These are phyloP conservation scores for Geranium rotundifolium DNA, from an alignment of 345 rosid species.

Conservation along the genomic window DNA sequence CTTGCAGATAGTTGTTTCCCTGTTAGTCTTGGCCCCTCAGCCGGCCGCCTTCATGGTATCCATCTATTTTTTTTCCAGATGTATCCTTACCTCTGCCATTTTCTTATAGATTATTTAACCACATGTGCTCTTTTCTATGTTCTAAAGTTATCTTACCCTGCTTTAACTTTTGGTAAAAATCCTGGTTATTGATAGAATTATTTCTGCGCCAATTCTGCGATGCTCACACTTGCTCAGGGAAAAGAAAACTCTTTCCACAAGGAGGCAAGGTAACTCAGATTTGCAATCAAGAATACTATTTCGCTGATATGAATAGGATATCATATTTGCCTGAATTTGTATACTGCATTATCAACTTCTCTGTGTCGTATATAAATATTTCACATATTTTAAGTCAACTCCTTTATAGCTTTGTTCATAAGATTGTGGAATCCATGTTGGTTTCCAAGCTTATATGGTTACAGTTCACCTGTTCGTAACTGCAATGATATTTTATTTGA, in stretches of 20 bases:
- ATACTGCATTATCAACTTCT: too few species aligned
- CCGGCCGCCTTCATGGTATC: constrained; percentile 82
- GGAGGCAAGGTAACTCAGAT: constrained; percentile 60
- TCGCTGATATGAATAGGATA: background rate
- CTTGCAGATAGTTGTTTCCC: constrained; percentile 91
- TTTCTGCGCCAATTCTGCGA: constrained; percentile 89
- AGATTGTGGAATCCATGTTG: too few species aligned
- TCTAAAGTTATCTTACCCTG: background rate
- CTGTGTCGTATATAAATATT: too few species aligned
- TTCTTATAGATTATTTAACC: background rate
- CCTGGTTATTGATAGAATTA: constrained; percentile 38
- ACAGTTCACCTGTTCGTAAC: too few species aligned
- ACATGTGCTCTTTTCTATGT: background rate
- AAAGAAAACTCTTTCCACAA: constrained; percentile 48
- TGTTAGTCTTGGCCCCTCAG: constrained; percentile 56
- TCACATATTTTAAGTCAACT: too few species aligned
- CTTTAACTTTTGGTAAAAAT: constrained; percentile 5
- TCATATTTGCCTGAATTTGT: too few species aligned
- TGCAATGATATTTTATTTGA: too few species aligned
- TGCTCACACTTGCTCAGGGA: constrained; percentile 71
- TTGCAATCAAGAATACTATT: background rate
- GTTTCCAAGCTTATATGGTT: too few species aligned
- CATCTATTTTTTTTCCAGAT: background rate
- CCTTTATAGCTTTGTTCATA: too few species aligned
- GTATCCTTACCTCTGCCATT: background rate